Evolutionary conservation across 345 rosid genomes (phyloP).

Genomic region (rapeseed (Brassica napus)): DNA sequence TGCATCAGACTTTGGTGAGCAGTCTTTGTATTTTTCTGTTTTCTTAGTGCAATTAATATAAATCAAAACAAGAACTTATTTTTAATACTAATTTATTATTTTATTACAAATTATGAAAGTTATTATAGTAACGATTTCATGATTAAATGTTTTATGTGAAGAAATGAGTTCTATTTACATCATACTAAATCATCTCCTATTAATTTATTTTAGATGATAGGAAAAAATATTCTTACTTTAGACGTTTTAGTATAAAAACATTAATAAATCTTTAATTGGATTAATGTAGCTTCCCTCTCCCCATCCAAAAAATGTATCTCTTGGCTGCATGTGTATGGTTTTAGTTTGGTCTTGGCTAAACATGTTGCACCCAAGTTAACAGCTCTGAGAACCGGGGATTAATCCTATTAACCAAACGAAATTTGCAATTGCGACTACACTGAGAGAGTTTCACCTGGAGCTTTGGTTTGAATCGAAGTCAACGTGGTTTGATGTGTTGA

Average conservation of each 20-base stretch:
- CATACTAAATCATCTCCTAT: not conserved
- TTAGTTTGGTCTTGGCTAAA: not conserved
- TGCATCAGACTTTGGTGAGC: constrained; percentile 10
- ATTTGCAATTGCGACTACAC: not conserved
- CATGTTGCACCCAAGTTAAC: not conserved
- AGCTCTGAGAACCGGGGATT: not conserved
- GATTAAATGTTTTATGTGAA: not conserved
- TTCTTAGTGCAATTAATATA: not conserved
- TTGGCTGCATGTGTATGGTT: not conserved
- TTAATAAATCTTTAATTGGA: too few species aligned
- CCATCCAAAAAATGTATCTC: too few species aligned
- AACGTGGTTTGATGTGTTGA: not conserved
- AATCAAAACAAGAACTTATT: not conserved
- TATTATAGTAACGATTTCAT: not conserved
- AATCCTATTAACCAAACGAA: not conserved
- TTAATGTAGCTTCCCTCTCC: too few species aligned
- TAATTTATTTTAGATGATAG: too few species aligned
- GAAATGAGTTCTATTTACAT: not conserved
- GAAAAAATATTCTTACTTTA: too few species aligned
- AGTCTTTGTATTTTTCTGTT: not conserved
- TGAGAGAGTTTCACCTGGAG: not conserved
- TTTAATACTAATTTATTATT: not conserved
- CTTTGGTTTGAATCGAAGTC: not conserved
- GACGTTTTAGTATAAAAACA: too few species aligned
- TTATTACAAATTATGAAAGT: not conserved